phyloP scores from a whole-genome alignment of 2,329 filamentous ascomycete species.

The Botrytis deweyae region DNA sequence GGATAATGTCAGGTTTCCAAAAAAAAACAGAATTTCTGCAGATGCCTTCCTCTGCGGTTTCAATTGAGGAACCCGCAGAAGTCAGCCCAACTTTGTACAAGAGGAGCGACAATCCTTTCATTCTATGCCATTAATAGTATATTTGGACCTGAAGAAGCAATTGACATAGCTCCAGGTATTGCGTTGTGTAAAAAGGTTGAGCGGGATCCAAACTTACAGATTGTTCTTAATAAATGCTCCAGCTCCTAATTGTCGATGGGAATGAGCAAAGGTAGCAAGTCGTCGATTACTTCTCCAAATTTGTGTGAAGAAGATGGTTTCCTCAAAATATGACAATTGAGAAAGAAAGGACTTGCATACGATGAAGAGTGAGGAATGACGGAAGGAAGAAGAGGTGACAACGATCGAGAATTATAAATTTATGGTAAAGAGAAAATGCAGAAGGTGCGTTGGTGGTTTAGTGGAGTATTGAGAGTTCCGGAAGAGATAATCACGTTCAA shows the following conservation, averaged over 20 bases:
- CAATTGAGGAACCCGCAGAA: background rate
- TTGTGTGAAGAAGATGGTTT: conserved; percentile 21
- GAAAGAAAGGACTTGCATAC: conserved; percentile 17
- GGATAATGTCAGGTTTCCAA: background rate
- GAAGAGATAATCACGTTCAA: background rate
- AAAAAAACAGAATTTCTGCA: background rate
- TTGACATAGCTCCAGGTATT: background rate
- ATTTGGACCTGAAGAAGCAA: background rate
- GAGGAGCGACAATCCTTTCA: background rate
- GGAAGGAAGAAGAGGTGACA: conserved; percentile 21
- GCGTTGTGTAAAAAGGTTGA: background rate
- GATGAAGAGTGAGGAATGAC: conserved; percentile 16
- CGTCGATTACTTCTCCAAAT: conserved; percentile 28
- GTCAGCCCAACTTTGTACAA: too few species aligned
- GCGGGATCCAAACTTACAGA: background rate
- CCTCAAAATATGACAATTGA: conserved; percentile 15
- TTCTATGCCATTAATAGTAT: background rate
- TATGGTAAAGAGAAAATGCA: background rate
- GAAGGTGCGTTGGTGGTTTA: conserved; percentile 1
- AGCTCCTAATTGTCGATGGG: conserved; percentile 19
- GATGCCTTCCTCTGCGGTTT: background rate
- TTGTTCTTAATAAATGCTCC: conserved; percentile 15
- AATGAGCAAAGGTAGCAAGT: conserved; percentile 36
- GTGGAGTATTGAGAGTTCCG: background rate
- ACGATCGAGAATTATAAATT: background rate